Evolutionary conservation across 345 rosid species (phyloP).

Genomic region (Salix purpurea): DNA sequence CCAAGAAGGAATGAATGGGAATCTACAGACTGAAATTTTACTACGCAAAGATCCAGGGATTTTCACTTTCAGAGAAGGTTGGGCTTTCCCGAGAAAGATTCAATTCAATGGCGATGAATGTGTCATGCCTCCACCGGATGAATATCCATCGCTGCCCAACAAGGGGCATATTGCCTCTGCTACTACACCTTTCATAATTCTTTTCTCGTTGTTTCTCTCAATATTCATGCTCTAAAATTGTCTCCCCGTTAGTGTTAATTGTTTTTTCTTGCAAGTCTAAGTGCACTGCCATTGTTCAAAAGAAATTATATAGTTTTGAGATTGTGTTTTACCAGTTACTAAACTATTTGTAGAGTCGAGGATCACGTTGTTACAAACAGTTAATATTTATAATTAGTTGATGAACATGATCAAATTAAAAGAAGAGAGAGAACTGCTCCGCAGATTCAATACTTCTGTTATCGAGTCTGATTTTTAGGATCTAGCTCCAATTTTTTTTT

Average conservation of each 20-base stretch:
- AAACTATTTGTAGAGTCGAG: no score
- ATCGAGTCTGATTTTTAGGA: no score
- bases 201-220: conserved; percentile 17
- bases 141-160: conserved; percentile 64
- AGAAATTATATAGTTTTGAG: no score
- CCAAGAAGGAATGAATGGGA: conserved; percentile 57
- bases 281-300: no score
- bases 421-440: no score
- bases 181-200: not conserved
- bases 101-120: conserved; percentile 84
- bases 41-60: conserved; percentile 47
- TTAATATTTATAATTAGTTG: no score
- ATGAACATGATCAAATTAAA: no score
- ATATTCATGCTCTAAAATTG: not conserved
- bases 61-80: conserved; percentile 68
- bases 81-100: conserved; percentile 81
- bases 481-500: no score
- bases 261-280: not conserved
- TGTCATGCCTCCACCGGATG: conserved; percentile 79
- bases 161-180: conserved; percentile 7
- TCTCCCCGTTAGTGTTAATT: no score
- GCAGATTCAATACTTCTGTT: no score
- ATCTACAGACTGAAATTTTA: conserved; percentile 69
- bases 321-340: no score
- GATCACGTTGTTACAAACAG: no score